These are phyloP conservation scores for Aspergillus proliferans DNA, from an alignment of 2,329 filamentous ascomycete genomes.

Conservation along the genomic window DNA sequence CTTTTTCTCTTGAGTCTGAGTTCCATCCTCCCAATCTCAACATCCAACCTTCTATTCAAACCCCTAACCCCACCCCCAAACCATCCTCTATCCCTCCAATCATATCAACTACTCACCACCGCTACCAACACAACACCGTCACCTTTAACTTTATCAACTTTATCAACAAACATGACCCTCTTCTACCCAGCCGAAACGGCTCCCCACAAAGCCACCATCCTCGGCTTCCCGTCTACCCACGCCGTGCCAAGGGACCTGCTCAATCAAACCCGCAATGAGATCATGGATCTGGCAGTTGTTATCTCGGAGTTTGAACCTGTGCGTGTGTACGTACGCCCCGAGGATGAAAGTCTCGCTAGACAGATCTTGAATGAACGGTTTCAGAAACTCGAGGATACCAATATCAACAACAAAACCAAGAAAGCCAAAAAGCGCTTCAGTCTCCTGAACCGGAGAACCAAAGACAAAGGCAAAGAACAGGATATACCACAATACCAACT, in stretches of 20 bases:
- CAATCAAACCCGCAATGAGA: constrained; percentile 6
- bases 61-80: no score
- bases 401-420: constrained; percentile 1
- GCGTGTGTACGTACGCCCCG: constrained; percentile 13
- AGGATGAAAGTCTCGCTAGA: constrained; percentile 5
- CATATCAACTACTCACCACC: background rate
- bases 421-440: background rate
- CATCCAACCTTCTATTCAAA: no score
- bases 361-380: background rate
- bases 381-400: constrained; percentile 1
- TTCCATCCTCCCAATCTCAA: no score
- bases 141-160: background rate
- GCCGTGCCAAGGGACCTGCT: constrained; percentile 9
- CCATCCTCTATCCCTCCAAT: no score
- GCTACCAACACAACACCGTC: background rate
- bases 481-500: constrained; percentile 8
- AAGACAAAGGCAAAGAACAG: constrained; percentile 9
- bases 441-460: background rate
- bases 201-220: constrained; percentile 8
- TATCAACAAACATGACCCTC: constrained; percentile 3
- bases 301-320: constrained; percentile 20
- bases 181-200: constrained; percentile 9
- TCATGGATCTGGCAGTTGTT: constrained; percentile 11
- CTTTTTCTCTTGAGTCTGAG: no score
- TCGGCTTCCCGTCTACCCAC: constrained; percentile 5